Percentiles rank a stretch among this genome's conserved stretches.
These are phyloP conservation scores for Akebia trifoliata DNA, from an alignment of 164 flowering plant genomes.

Conservation along the genomic window DNA sequence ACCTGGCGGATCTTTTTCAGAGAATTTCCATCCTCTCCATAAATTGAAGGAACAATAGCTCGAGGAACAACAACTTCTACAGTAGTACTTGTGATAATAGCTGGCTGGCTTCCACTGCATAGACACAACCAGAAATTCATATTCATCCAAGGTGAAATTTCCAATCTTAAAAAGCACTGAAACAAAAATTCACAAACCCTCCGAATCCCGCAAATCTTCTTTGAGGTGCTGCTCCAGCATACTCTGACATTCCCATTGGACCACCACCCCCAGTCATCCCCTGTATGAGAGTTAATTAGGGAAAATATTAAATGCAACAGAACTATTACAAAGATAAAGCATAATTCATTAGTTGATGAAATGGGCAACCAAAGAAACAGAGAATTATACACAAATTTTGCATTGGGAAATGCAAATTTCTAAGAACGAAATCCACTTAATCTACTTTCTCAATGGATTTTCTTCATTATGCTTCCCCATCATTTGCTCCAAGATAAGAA, in stretches of 20 bases:
- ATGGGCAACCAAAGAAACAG: neutral
- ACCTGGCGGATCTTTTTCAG: slow-evolving; percentile 82
- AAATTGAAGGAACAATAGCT: slow-evolving; percentile 64
- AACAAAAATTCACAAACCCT: slow-evolving; percentile 40
- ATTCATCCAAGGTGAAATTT: too few relatives aligned
- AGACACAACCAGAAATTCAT: slow-evolving; percentile 4
- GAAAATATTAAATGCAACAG: neutral
- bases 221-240: slow-evolving; percentile 48
- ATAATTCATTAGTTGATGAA: too few relatives aligned
- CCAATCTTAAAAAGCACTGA: neutral
- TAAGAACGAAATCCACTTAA: neutral
- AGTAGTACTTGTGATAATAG: slow-evolving; percentile 81
- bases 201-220: slow-evolving; percentile 61
- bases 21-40: slow-evolving; percentile 87
- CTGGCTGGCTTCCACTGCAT: slow-evolving; percentile 58
- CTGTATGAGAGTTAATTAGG: slow-evolving; percentile 28
- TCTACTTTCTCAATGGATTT: neutral
- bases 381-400: neutral
- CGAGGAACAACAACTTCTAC: slow-evolving; percentile 92
- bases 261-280: slow-evolving; percentile 51
- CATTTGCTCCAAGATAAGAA: neutral
- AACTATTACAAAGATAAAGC: neutral
- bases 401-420: neutral
- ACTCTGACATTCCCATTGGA: slow-evolving; percentile 55
- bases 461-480: neutral